Conservation (phyloP, 495 filamentous ascomycete genomes). For the Penicillium manginii region DNA sequence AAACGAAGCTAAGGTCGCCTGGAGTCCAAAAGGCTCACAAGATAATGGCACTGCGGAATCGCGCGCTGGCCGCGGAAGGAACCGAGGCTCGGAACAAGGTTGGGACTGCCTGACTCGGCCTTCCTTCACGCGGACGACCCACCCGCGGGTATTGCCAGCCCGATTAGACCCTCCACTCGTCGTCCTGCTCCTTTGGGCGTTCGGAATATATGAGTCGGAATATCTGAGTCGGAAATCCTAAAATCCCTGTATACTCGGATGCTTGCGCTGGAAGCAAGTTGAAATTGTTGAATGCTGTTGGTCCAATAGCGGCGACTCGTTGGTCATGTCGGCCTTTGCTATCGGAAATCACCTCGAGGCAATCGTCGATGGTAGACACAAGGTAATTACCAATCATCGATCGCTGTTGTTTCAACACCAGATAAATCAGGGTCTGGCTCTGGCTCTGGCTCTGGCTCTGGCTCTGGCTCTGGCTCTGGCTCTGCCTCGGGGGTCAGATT, state of each 20-base stretch:
- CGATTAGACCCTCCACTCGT: not conserved
- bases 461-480: not conserved
- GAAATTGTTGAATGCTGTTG: too few species aligned
- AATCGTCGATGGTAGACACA: too few species aligned
- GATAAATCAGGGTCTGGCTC: not conserved
- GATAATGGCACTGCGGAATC: slow-evolving; percentile 9
- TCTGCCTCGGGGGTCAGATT: not conserved
- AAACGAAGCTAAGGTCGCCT: slow-evolving; percentile 19
- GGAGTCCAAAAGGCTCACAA: slow-evolving; percentile 5
- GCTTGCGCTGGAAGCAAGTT: not conserved
- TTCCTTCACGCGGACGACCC: not conserved
- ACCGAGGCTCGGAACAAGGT: slow-evolving; percentile 32
- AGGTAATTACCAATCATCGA: too few species aligned
- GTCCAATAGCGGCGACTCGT: too few species aligned
- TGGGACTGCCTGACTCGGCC: slow-evolving; percentile 19
- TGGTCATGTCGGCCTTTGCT: too few species aligned
- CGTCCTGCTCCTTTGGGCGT: slow-evolving; percentile 1
- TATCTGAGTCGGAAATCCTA: not conserved
- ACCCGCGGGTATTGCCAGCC: not conserved
- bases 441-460: not conserved
- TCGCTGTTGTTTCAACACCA: too few species aligned
- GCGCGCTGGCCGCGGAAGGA: slow-evolving; percentile 18
- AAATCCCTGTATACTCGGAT: not conserved
- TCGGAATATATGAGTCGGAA: not conserved
- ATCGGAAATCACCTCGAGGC: too few species aligned